phyloP scores from a whole-genome alignment of 306 rosid species.

The Casuarina equisetifolia region DNA sequence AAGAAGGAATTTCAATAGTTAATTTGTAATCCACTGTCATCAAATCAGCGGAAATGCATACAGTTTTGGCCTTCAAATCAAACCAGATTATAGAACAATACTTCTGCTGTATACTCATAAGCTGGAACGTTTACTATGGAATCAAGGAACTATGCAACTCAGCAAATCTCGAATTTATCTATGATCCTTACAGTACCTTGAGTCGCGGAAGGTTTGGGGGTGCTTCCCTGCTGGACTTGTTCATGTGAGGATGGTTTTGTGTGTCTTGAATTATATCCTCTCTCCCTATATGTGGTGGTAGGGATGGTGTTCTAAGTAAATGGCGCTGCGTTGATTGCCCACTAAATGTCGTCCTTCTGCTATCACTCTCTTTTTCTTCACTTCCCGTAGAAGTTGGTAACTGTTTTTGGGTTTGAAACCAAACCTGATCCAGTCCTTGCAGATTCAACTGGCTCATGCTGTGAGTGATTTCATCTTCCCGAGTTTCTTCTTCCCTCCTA shows the following conservation, averaged over 20 bases:
- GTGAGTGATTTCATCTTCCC: constrained; percentile 22
- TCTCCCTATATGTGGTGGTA: constrained; percentile 32
- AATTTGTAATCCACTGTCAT: neutral
- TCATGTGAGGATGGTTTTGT: constrained; percentile 26
- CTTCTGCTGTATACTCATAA: neutral
- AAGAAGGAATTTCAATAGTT: neutral
- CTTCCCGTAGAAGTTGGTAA: constrained; percentile 47
- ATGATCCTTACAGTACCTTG: constrained; percentile 38
- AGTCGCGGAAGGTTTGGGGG: constrained; percentile 30
- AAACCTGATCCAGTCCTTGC: constrained; percentile 35
- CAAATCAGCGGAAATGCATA: neutral
- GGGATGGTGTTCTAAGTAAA: constrained; percentile 45
- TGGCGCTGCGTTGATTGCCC: constrained; percentile 9
- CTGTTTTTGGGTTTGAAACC: constrained; percentile 40
- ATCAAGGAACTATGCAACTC: neutral
- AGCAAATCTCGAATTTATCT: neutral
- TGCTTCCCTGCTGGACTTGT: constrained; percentile 42
- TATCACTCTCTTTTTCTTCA: constrained; percentile 27
- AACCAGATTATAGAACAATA: neutral
- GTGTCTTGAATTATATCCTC: constrained; percentile 17
- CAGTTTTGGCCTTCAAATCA: neutral
- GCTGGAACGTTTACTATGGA: neutral
- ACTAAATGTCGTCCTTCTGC: constrained; percentile 9
- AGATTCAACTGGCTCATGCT: constrained; percentile 16
- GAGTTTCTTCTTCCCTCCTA: constrained; percentile 38